A percentile compares a stretch with the other conserved stretches of the same genome.
These are phyloP conservation scores for Colletotrichum siamense DNA, from an alignment of 2,329 filamentous ascomycete genomes.

Conservation along the genomic window DNA sequence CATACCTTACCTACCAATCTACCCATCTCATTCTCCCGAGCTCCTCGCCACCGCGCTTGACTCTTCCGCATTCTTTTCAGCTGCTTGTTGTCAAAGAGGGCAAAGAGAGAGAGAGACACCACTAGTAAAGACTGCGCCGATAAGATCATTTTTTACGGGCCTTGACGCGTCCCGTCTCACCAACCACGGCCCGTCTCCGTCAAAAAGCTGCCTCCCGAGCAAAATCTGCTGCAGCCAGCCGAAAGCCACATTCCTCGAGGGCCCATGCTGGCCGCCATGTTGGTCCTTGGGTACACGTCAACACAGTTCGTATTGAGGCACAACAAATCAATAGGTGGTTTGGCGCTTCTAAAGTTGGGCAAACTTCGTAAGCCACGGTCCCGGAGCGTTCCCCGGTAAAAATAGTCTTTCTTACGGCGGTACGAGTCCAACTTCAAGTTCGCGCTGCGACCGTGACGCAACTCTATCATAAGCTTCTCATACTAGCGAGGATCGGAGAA, in stretches of 20 bases:
- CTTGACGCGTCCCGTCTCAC: conserved; percentile 14
- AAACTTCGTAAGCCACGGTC: background rate
- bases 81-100: background rate
- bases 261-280: background rate
- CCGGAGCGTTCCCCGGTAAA: background rate
- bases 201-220: background rate
- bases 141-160: background rate
- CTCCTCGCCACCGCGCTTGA: background rate
- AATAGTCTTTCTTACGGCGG: background rate
- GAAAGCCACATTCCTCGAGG: background rate
- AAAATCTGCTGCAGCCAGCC: background rate
- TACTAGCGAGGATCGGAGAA: background rate
- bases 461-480: background rate
- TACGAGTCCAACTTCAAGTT: background rate
- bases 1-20: background rate
- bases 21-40: background rate
- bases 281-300: background rate
- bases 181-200: background rate
- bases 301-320: background rate
- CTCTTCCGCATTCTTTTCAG: background rate
- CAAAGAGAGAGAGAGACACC: background rate
- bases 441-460: background rate
- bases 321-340: background rate
- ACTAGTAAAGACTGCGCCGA: background rate
- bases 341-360: background rate